Percentiles rank a stretch among this genome's conserved stretches.
These are phyloP conservation scores for Solanum acaule DNA, from an alignment of 257 asterid genomes.

Conservation along the genomic window DNA sequence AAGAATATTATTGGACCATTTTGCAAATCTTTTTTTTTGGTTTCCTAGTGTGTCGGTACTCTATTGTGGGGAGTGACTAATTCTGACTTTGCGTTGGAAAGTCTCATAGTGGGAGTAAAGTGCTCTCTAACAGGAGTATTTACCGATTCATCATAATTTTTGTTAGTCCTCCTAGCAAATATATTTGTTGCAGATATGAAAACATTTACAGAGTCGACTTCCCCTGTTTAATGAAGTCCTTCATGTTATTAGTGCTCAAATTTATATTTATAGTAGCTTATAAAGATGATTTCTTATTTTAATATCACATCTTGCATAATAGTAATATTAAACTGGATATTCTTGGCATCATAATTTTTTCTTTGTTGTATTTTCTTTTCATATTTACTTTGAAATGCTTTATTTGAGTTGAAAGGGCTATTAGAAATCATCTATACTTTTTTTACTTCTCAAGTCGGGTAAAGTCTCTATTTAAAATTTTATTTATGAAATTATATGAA, in stretches of 20 bases:
- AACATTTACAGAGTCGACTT: neutral
- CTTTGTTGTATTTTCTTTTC: too few relatives aligned
- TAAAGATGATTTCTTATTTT: neutral
- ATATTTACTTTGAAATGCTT: too few relatives aligned
- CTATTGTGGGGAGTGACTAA: neutral
- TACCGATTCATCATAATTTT: neutral
- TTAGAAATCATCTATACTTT: too few relatives aligned
- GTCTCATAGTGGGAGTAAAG: neutral
- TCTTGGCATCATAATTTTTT: neutral
- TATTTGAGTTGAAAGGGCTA: neutral
- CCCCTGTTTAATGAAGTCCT: neutral
- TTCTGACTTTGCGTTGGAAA: neutral
- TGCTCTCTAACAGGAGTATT: neutral
- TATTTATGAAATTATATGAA: too few relatives aligned
- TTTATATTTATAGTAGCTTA: too few relatives aligned
- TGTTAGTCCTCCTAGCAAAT: neutral
- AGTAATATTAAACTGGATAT: neutral
- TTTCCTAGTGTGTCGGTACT: neutral
- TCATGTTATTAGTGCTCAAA: neutral
- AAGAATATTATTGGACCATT: neutral
- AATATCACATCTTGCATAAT: neutral
- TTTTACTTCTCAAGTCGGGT: too few relatives aligned
- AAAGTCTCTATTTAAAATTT: too few relatives aligned
- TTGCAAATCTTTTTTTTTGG: neutral
- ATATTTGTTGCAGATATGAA: too few relatives aligned